phyloP scores from a whole-genome alignment of 2,329 filamentous ascomycete genomes.

The Penicillium griseofulvum region DNA sequence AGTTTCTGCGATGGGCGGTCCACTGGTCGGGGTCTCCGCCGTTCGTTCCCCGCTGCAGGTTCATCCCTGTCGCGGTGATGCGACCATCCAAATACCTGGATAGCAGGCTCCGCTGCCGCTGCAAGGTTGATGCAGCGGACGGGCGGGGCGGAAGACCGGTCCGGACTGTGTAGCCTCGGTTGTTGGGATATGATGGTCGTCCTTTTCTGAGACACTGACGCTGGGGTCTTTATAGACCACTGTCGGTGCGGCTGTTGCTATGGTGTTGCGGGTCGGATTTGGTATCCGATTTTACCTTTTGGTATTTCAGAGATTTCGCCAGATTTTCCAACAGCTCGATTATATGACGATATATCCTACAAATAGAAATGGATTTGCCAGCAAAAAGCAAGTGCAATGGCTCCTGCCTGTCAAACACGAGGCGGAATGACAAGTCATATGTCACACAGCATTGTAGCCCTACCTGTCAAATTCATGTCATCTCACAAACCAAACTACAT shows the following conservation, averaged over 20 bases:
- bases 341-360: background rate
- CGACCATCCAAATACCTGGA: conserved; percentile 11
- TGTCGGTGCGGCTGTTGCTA: conserved; percentile 11
- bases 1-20: background rate
- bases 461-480: background rate
- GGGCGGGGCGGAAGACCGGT: conserved; percentile 9
- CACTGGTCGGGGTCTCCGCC: conserved; percentile 4
- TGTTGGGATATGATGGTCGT: conserved; percentile 3
- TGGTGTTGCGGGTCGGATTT: background rate
- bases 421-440: background rate
- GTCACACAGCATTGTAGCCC: background rate
- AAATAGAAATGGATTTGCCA: background rate
- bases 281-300: background rate
- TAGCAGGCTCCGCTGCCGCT: conserved; percentile 6
- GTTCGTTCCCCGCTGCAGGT: conserved; percentile 12
- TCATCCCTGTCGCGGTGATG: background rate
- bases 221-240: conserved; percentile 7
- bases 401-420: conserved; percentile 3
- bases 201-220: conserved; percentile 11
- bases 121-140: conserved; percentile 15
- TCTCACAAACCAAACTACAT: background rate
- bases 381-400: background rate
- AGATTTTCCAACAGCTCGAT: background rate
- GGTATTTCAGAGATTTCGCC: background rate
- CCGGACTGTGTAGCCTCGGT: background rate